Conservation (phyloP, 257 asterid species). For the Thymus mandschuricus region DNA sequence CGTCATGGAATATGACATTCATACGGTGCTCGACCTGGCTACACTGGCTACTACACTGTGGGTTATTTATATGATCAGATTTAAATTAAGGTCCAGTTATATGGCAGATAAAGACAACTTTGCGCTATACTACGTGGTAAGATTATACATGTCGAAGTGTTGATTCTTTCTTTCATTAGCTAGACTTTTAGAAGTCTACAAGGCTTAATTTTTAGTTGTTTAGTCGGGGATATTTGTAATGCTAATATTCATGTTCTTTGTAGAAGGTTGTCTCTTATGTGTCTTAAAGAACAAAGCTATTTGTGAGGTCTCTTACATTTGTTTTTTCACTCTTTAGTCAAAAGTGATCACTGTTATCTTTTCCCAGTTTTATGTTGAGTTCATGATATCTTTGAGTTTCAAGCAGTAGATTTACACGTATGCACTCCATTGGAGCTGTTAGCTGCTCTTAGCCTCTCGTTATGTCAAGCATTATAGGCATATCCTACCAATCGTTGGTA, state of each 20-base stretch:
- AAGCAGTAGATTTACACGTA: background rate
- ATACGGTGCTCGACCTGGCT: conserved; percentile 86
- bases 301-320: conserved; percentile 1
- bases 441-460: background rate
- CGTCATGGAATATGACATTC: conserved; percentile 97
- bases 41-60: conserved; percentile 89
- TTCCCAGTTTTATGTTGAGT: background rate
- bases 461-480: background rate
- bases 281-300: conserved; percentile 5
- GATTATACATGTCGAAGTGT: conserved; percentile 29
- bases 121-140: conserved; percentile 79
- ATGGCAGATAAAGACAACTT: conserved; percentile 87
- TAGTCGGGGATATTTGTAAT: background rate
- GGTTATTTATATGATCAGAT: conserved; percentile 89
- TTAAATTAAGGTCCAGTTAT: conserved; percentile 77
- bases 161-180: background rate
- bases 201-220: background rate
- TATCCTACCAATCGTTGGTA: background rate
- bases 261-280: conserved; percentile 8
- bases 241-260: conserved; percentile 4
- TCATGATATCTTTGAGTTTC: background rate
- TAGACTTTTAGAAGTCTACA: conserved; percentile 2
- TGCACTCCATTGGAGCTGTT: background rate
- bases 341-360: background rate
- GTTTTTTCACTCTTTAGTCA: background rate